Evolutionary conservation across 2,329 filamentous ascomycete genomes (phyloP).

Genomic region (Penicillium brevicompactum): DNA sequence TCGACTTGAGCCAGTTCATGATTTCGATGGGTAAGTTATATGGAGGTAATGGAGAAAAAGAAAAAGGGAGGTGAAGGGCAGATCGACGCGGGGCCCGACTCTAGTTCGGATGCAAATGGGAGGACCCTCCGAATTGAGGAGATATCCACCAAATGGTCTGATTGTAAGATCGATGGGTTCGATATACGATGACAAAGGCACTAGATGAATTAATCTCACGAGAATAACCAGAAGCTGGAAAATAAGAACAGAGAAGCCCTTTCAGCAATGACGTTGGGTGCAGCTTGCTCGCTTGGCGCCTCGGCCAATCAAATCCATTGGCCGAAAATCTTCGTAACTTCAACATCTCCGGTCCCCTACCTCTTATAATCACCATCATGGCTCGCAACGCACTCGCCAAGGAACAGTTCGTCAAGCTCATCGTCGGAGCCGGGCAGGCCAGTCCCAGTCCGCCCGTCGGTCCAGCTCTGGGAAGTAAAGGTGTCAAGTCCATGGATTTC

Average conservation of each 20-base stretch:
- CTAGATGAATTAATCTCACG: no score
- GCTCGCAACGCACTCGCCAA: slow-evolving; percentile 53
- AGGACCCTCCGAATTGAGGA: slow-evolving; percentile 4
- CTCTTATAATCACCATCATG: slow-evolving; percentile 41
- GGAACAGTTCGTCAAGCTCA: slow-evolving; percentile 90
- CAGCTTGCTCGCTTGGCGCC: slow-evolving; percentile 25
- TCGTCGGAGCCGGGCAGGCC: slow-evolving; percentile 93
- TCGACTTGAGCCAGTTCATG: slow-evolving; percentile 95
- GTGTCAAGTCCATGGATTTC: slow-evolving; percentile 99
- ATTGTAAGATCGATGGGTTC: not conserved
- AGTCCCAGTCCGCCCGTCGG: slow-evolving; percentile 94
- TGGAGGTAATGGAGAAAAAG: slow-evolving; percentile 13
- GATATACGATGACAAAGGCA: not conserved
- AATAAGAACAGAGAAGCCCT: not conserved
- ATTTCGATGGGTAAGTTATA: slow-evolving; percentile 46
- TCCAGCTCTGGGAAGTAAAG: slow-evolving; percentile 93
- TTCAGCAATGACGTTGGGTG: slow-evolving; percentile 24
- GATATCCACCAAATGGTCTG: slow-evolving; percentile 3
- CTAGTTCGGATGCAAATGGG: slow-evolving; percentile 29
- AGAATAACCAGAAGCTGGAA: not conserved
- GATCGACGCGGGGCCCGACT: slow-evolving; percentile 39
- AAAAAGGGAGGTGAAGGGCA: slow-evolving; percentile 28
- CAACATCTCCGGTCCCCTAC: slow-evolving; percentile 2
- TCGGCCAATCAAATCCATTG: slow-evolving; percentile 21
- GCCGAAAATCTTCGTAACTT: slow-evolving; percentile 25